These are phyloP conservation scores for Diplogelasinospora grovesii DNA, from an alignment of 495 filamentous ascomycete species.

Conservation along the genomic window DNA sequence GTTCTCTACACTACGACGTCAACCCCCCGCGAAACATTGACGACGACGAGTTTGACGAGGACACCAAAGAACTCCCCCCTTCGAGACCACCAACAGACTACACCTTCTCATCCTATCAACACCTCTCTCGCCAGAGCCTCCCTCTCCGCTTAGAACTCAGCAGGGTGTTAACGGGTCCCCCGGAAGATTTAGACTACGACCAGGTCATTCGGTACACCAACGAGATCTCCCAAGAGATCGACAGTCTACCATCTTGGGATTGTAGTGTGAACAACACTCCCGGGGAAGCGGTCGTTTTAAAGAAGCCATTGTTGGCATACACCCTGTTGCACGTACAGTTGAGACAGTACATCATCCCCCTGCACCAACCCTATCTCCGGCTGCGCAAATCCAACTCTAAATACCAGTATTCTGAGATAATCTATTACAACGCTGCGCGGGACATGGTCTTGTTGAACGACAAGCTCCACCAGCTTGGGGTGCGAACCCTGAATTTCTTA, in stretches of 20 bases:
- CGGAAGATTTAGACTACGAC: constrained; percentile 33
- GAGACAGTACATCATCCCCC: constrained; percentile 37
- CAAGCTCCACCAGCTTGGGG: constrained; percentile 33
- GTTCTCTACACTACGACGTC: constrained; percentile 31
- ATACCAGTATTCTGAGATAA: constrained; percentile 39
- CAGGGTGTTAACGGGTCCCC: constrained; percentile 26
- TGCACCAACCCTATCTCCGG: constrained; percentile 38
- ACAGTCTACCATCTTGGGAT: constrained; percentile 37
- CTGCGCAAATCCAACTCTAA: constrained; percentile 35
- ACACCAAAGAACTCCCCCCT: constrained; percentile 30
- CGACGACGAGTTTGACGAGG: constrained; percentile 38
- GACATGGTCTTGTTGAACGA: constrained; percentile 39
- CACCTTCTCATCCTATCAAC: constrained; percentile 37
- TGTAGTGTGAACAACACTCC: constrained; percentile 10
- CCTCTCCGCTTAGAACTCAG: constrained; percentile 36
- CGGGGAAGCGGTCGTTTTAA: constrained; percentile 7
- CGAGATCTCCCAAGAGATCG: constrained; percentile 37
- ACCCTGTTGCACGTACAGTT: constrained; percentile 38
- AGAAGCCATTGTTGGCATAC: constrained; percentile 33
- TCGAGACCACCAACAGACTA: constrained; percentile 28
- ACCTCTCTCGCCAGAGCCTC: constrained; percentile 32
- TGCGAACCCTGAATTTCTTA: constrained; percentile 33
- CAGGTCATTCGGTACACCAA: constrained; percentile 40
- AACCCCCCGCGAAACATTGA: constrained; percentile 36
- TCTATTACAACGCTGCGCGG: constrained; percentile 40